Conservation (phyloP, 805 yeast genomes). For the Barnettozyma siamensis region DNA sequence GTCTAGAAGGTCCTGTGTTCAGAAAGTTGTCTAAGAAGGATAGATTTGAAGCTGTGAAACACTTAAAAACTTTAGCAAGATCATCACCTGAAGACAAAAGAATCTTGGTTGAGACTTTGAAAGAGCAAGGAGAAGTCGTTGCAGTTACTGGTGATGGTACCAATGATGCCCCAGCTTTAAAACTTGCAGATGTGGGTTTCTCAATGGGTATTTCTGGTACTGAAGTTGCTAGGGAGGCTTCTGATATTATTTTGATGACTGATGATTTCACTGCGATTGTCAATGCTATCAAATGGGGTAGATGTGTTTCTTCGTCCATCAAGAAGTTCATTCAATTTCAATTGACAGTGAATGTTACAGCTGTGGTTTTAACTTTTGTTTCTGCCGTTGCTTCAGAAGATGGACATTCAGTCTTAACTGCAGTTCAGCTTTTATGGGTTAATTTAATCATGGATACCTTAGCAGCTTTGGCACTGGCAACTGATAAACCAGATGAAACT, state of each 20-base stretch:
- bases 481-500: conserved; percentile 89
- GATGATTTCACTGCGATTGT: conserved; percentile 94
- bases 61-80: conserved; percentile 80
- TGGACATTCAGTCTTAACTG: conserved; percentile 85
- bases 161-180: conserved; percentile 96
- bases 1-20: conserved; percentile 92
- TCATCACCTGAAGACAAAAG: conserved; percentile 96
- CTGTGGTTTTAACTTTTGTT: conserved; percentile 89
- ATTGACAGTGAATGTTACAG: conserved; percentile 92
- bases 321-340: conserved; percentile 96
- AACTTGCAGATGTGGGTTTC: conserved; percentile 95
- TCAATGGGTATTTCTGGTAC: conserved; percentile 99
- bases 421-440: conserved; percentile 96
- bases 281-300: conserved; percentile 97
- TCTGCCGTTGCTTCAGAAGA: conserved; percentile 82
- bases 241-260: conserved; percentile 86
- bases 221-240: conserved; percentile 97
- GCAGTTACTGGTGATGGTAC: conserved; percentile 99
- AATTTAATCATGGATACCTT: conserved; percentile 97
- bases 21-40: conserved; percentile 57
- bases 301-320: conserved; percentile 92
- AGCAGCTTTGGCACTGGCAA: conserved; percentile 95
- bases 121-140: conserved; percentile 82
- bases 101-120: conserved; percentile 73
- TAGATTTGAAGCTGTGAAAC: conserved; percentile 59